Percentiles rank a stretch among this genome's conserved stretches.
These are phyloP conservation scores for Ostreobium quekettii DNA, from an alignment of 139 green algal species.

Conservation along the genomic window DNA sequence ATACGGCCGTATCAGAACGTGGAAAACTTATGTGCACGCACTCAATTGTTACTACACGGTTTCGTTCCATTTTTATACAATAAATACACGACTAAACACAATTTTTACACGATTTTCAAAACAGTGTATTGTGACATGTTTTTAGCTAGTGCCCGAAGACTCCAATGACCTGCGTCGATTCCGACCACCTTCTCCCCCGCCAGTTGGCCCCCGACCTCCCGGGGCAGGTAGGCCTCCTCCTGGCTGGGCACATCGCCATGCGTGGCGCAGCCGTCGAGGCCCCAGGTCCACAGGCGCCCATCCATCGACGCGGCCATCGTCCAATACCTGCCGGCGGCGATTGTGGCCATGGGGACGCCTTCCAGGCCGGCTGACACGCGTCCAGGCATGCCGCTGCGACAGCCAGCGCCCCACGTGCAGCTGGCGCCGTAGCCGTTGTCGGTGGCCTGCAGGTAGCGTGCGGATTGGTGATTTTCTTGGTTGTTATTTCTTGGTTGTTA, in stretches of 20 bases:
- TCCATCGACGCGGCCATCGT: slow-evolving; percentile 6
- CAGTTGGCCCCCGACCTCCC: not conserved
- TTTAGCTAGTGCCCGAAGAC: too few species aligned
- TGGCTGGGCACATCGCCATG: not conserved
- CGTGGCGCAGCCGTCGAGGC: slow-evolving; percentile 20
- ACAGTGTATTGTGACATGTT: too few species aligned
- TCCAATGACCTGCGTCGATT: not conserved
- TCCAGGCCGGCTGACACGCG: not conserved
- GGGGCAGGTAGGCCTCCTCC: not conserved
- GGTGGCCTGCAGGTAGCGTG: too few species aligned
- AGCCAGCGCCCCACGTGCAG: not conserved
- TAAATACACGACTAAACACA: too few species aligned
- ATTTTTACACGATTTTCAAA: too few species aligned
- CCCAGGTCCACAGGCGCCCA: slow-evolving; percentile 19
- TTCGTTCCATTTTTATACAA: too few species aligned
- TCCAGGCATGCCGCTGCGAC: not conserved
- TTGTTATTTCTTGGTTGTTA: too few species aligned
- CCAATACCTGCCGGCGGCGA: slow-evolving; percentile 17
- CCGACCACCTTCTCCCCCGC: not conserved
- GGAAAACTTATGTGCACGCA: too few species aligned
- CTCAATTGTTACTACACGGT: too few species aligned
- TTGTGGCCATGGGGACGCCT: not conserved
- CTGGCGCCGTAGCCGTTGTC: too few species aligned
- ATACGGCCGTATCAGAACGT: too few species aligned
- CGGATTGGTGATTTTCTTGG: too few species aligned